A percentile compares a stretch with the other conserved stretches of the same genome.
Evolutionary conservation across 495 filamentous ascomycete species (phyloP).

Genomic region (Hypoxylon fuscum): DNA sequence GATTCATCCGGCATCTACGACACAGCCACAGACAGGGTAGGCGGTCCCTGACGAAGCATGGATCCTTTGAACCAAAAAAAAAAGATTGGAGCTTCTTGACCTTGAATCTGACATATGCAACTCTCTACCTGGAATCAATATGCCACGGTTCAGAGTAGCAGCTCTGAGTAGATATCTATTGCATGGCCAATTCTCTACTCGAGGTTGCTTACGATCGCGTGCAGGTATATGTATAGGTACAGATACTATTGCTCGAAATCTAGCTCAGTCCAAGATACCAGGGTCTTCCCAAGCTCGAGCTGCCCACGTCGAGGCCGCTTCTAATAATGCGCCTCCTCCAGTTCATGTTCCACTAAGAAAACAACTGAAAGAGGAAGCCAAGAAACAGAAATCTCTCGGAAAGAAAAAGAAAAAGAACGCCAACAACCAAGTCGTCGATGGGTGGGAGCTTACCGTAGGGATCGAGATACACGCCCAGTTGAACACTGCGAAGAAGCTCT

Average conservation of each 20-base stretch:
- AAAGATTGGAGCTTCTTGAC: not conserved
- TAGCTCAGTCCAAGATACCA: not conserved
- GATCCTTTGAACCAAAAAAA: not conserved
- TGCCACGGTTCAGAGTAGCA: conserved; percentile 47
- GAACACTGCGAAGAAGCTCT: conserved; percentile 85
- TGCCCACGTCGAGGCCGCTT: conserved; percentile 28
- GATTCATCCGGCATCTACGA: not conserved
- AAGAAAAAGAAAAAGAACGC: conserved; percentile 52
- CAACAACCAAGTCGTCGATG: conserved; percentile 61
- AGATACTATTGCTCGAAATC: not conserved
- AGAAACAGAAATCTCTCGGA: conserved; percentile 53
- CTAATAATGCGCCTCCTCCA: conserved; percentile 18
- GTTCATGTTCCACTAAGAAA: conserved; percentile 69
- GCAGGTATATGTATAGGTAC: no score
- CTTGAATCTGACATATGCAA: not conserved
- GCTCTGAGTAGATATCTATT: conserved; percentile 59
- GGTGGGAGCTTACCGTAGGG: conserved; percentile 92
- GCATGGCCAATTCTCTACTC: conserved; percentile 49
- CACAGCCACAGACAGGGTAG: not conserved
- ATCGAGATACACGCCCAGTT: conserved; percentile 98
- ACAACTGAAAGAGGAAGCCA: conserved; percentile 77
- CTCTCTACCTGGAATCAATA: conserved; percentile 35
- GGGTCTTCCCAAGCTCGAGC: conserved; percentile 25
- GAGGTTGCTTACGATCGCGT: conserved; percentile 51
- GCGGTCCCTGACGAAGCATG: conserved; percentile 1